Evolutionary conservation across 352 stramenopile species (phyloP), one percentile per base, ranked within the genome.

Genomic region (Globisporangium nagaii): DNA sequence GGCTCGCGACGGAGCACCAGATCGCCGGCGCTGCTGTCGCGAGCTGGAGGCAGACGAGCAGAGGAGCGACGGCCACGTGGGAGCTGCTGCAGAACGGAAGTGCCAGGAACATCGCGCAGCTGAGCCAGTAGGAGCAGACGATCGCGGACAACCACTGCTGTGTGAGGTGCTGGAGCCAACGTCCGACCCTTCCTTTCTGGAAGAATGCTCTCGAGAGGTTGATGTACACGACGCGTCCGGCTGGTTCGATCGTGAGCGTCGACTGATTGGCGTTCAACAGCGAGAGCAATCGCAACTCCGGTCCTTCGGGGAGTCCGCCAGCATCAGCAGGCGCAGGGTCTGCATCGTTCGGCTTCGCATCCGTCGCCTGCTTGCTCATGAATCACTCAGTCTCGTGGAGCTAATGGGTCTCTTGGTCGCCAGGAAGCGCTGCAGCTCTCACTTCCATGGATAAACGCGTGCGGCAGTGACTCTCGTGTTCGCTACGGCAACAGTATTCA

Each of bases 1-100:
- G 41, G 12, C 63, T 58, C 7, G 49, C 45, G 25, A 63, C 52
- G 1, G 47, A 51, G 11, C 62, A 22, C 5, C 60, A 22, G 0
- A 70, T 41, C 13, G 55, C 56, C 15, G 67, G 67, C 1, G 63
- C 12, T 20, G 62, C 59, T 3, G 69, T 22, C 3, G 48, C 28
- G 2, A 65, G 1, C 24, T 58, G 56, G n/a, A 28, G 9, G n/a
- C n/a, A 44, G 20, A 32, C 27, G 2, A 41, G 48, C 9, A 13
- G 5, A 3, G 43, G 17, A 0, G 20, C 15, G 6, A 35, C 9
- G 3, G 45, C 0, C 1, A 34, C 10, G 17, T 24, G n/a, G 1
- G 28, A 27, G 2, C 34, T 27, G 25, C 49, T 24, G 19, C 63
- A 13, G 43, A 74, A 66, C 0, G 59, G 45, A 3, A 69, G 27